These are phyloP conservation scores for Coemansia sp. DNA, from an alignment of 192 early-diverging fungal species.

Conservation along the genomic window DNA sequence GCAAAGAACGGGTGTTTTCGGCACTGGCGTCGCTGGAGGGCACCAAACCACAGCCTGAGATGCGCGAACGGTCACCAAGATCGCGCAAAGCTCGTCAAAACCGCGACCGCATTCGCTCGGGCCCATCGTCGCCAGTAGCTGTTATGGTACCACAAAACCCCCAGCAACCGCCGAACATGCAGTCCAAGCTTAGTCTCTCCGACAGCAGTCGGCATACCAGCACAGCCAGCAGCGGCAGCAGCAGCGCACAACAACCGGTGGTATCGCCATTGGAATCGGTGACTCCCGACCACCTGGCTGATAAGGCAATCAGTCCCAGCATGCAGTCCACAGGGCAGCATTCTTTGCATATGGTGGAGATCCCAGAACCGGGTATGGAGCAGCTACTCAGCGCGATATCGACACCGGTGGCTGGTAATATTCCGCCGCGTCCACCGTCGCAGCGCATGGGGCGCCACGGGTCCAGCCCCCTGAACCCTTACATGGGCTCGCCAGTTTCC, in stretches of 20 bases:
- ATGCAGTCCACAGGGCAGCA: background rate
- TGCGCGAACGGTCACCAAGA: constrained; percentile 10
- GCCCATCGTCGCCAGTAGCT: constrained; percentile 9
- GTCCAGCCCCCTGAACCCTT: constrained; percentile 50
- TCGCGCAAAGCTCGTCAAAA: constrained; percentile 28
- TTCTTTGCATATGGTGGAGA: background rate
- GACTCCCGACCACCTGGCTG: background rate
- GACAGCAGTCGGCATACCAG: constrained; percentile 11
- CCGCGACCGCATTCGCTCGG: constrained; percentile 23
- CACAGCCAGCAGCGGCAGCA: background rate
- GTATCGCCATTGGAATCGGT: background rate
- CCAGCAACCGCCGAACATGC: constrained; percentile 11
- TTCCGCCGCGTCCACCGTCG: background rate
- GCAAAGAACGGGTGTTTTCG: constrained; percentile 24
- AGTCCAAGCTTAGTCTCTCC: constrained; percentile 5
- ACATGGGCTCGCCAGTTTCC: constrained; percentile 12
- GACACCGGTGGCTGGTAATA: background rate
- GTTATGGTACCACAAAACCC: background rate
- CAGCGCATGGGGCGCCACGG: constrained; percentile 53
- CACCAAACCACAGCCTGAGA: constrained; percentile 1
- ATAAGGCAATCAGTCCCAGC: background rate
- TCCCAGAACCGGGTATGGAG: background rate
- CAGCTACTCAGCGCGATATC: constrained; percentile 9
- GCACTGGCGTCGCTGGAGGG: constrained; percentile 39
- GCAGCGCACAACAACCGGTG: background rate